Percentiles rank a stretch among this genome's conserved stretches.
Conservation (phyloP, 805 yeast genomes). For the Saccharomycopsis sp. region DNA sequence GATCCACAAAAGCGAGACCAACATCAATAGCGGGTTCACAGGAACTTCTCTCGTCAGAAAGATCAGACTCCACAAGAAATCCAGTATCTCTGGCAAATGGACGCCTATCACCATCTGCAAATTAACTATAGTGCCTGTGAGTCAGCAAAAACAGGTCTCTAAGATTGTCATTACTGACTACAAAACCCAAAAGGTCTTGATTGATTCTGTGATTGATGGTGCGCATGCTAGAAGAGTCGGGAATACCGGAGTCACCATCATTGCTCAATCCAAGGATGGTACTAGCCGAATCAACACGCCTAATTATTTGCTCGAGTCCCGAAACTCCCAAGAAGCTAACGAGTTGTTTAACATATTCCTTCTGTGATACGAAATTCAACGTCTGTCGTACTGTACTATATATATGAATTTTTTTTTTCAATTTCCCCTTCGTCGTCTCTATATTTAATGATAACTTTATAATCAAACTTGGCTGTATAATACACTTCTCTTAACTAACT, state of each 20-base stretch:
- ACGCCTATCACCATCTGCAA: conserved; percentile 15
- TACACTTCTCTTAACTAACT: no score
- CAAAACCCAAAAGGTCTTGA: conserved; percentile 15
- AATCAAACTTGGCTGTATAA: not conserved
- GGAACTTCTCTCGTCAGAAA: conserved; percentile 7
- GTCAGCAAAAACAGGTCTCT: not conserved
- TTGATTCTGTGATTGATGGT: conserved; percentile 15
- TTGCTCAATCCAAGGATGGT: conserved; percentile 18
- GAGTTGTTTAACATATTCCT: conserved; percentile 13
- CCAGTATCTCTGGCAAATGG: conserved; percentile 21
- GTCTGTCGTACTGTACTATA: not conserved
- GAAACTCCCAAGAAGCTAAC: conserved; percentile 17
- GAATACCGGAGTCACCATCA: conserved; percentile 16
- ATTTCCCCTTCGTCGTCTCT: not conserved
- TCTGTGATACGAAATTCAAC: not conserved
- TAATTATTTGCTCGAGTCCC: conserved; percentile 18
- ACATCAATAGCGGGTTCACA: no score
- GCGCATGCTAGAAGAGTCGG: conserved; percentile 14
- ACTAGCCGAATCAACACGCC: conserved; percentile 6
- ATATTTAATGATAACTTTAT: not conserved
- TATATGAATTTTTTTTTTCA: not conserved
- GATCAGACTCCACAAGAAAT: conserved; percentile 18
- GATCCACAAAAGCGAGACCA: no score
- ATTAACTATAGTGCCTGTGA: conserved; percentile 3
- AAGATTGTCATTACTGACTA: conserved; percentile 12